A percentile compares a stretch with the other conserved stretches of the same genome.
phyloP scores from a whole-genome alignment of 2,329 filamentous ascomycete species.

The Monilinia aucupariae region DNA sequence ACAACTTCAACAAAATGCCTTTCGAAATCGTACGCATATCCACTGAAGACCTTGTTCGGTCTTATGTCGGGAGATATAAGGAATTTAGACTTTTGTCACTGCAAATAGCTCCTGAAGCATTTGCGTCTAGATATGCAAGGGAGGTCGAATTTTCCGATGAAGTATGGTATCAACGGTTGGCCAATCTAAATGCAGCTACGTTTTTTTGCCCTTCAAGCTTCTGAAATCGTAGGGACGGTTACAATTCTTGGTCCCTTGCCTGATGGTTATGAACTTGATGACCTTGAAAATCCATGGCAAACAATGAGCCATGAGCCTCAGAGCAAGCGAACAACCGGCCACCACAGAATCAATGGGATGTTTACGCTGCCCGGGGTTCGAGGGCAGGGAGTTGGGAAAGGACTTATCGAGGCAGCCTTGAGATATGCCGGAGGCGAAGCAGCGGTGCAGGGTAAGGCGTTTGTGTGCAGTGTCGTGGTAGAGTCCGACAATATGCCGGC shows the following conservation, averaged over 20 bases:
- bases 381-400: constrained; percentile 36
- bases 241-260: constrained; percentile 35
- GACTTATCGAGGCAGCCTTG: constrained; percentile 33
- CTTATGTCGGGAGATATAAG: constrained; percentile 27
- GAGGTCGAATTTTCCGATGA: constrained; percentile 37
- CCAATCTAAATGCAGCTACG: constrained; percentile 36
- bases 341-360: constrained; percentile 38
- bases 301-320: constrained; percentile 1
- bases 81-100: constrained; percentile 29
- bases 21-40: constrained; percentile 29
- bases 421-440: constrained; percentile 30
- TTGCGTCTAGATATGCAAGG: constrained; percentile 38
- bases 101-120: constrained; percentile 33
- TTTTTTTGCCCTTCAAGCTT: constrained; percentile 34
- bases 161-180: constrained; percentile 37
- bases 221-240: constrained; percentile 34
- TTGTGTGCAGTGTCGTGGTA: constrained; percentile 36
- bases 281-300: constrained; percentile 23
- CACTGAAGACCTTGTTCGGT: constrained; percentile 23
- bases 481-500: constrained; percentile 36
- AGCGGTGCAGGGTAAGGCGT: constrained; percentile 22
- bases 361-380: constrained; percentile 38
- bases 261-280: constrained; percentile 19
- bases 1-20: constrained; percentile 20
- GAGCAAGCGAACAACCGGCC: constrained; percentile 16